A percentile compares a stretch with the other conserved stretches of the same genome.
Evolutionary conservation across 2,329 filamentous ascomycete species (phyloP).

Genomic region (Gaeumannomyces tritici): DNA sequence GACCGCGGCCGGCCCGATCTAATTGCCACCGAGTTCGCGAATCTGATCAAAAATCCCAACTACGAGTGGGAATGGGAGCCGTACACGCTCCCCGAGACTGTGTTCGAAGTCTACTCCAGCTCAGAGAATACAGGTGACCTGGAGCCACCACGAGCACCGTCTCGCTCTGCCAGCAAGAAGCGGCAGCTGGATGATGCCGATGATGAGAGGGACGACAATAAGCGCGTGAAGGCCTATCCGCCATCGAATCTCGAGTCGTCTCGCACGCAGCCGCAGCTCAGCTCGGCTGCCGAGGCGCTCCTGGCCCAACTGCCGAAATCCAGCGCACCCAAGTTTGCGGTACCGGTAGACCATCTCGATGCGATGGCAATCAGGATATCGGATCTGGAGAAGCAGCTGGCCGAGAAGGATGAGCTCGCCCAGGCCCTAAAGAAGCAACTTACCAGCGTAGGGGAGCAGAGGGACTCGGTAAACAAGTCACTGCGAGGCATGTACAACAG

Average conservation of each 20-base stretch:
- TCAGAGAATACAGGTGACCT: constrained; percentile 22
- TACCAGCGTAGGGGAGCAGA: constrained; percentile 30
- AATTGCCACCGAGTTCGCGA: constrained; percentile 35
- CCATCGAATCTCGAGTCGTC: background rate
- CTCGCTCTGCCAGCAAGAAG: constrained; percentile 26
- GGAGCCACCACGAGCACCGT: constrained; percentile 5
- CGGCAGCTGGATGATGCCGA: constrained; percentile 12
- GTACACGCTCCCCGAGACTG: constrained; percentile 33
- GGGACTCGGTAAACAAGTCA: constrained; percentile 35
- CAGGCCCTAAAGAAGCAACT: constrained; percentile 24
- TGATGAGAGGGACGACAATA: background rate
- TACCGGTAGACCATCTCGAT: constrained; percentile 21
- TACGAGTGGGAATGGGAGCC: constrained; percentile 35
- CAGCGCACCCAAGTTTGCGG: constrained; percentile 11
- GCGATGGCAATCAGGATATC: constrained; percentile 21
- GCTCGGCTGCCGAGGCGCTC: constrained; percentile 5
- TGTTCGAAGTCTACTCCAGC: constrained; percentile 36
- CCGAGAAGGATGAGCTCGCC: constrained; percentile 17
- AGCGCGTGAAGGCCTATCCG: background rate
- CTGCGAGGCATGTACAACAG: constrained; percentile 33
- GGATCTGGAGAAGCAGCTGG: constrained; percentile 24
- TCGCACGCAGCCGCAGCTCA: constrained; percentile 3
- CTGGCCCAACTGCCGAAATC: constrained; percentile 7
- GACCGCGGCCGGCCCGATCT: constrained; percentile 31
- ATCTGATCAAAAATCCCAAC: constrained; percentile 30